Evolutionary conservation across 495 filamentous ascomycete genomes (phyloP).

Genomic region (Entonaema liquescens): DNA sequence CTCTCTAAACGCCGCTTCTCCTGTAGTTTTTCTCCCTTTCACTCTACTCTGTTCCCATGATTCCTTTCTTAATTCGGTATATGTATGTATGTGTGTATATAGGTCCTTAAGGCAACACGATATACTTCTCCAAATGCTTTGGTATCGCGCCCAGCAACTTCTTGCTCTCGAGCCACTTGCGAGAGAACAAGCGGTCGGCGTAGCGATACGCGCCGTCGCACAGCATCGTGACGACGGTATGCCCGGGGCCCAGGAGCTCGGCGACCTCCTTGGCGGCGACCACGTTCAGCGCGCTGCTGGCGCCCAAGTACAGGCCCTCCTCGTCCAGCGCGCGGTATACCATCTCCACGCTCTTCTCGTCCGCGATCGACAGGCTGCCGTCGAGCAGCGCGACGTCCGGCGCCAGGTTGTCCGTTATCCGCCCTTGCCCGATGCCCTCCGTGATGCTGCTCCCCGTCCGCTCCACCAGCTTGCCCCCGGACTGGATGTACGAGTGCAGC

Average conservation of each 20-base stretch:
- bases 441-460: conserved; percentile 91
- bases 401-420: conserved; percentile 92
- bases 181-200: conserved; percentile 90
- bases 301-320: conserved; percentile 95
- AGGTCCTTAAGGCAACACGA: conserved; percentile 83
- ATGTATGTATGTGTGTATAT: too few species aligned
- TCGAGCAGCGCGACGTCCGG: conserved; percentile 87
- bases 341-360: conserved; percentile 97
- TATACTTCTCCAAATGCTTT: conserved; percentile 86
- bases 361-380: conserved; percentile 83
- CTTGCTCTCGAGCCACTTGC: conserved; percentile 88
- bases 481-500: conserved; percentile 88
- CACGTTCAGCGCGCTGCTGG: conserved; percentile 91
- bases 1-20: conserved; percentile 17
- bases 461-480: conserved; percentile 81
- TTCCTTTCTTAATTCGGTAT: neutral
- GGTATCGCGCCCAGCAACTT: conserved; percentile 84
- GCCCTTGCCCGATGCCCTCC: conserved; percentile 96
- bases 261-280: conserved; percentile 95
- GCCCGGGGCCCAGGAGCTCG: conserved; percentile 85
- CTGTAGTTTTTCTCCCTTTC: neutral
- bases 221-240: conserved; percentile 91
- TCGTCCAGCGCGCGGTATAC: conserved; percentile 97
- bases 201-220: conserved; percentile 97
- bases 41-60: neutral